A percentile compares a stretch with the other conserved stretches of the same genome.
These are phyloP conservation scores for Schizosaccharomyces cryophilus DNA, from an alignment of 805 yeast genomes.

Conservation along the genomic window DNA sequence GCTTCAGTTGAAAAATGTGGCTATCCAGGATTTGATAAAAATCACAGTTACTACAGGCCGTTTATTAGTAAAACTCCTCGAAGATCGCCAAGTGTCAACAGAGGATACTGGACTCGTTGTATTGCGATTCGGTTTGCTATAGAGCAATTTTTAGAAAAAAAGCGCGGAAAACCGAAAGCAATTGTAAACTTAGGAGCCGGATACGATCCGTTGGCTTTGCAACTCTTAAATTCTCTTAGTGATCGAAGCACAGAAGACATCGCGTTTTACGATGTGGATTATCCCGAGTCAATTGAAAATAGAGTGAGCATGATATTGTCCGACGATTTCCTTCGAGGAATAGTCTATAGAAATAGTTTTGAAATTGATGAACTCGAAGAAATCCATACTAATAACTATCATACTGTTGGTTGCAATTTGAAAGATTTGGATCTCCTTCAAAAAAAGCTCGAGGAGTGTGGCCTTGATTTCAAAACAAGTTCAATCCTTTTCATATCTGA, in stretches of 20 bases:
- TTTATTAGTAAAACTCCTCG: constrained; percentile 44
- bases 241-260: constrained; percentile 11
- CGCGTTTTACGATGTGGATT: constrained; percentile 45
- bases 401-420: constrained; percentile 43
- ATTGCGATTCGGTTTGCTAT: constrained; percentile 36
- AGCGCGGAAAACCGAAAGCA: constrained; percentile 12
- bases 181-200: constrained; percentile 64
- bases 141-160: constrained; percentile 11
- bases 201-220: constrained; percentile 37
- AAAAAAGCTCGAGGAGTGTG: constrained; percentile 9
- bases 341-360: not conserved
- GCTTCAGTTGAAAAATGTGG: constrained; percentile 38
- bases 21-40: not conserved
- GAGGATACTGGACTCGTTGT: constrained; percentile 69
- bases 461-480: constrained; percentile 5
- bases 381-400: constrained; percentile 21
- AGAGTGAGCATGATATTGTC: constrained; percentile 26
- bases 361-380: not conserved
- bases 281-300: constrained; percentile 36
- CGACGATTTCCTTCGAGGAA: constrained; percentile 4
- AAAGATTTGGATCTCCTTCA: constrained; percentile 20
- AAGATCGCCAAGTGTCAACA: constrained; percentile 55
- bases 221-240: constrained; percentile 16
- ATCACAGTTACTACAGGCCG: not conserved
- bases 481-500: constrained; percentile 42